Evolutionary conservation across 2,329 filamentous ascomycete species (phyloP), one percentile per base, ranked within the genome.

Genomic region (Davidsoniella virescens): DNA sequence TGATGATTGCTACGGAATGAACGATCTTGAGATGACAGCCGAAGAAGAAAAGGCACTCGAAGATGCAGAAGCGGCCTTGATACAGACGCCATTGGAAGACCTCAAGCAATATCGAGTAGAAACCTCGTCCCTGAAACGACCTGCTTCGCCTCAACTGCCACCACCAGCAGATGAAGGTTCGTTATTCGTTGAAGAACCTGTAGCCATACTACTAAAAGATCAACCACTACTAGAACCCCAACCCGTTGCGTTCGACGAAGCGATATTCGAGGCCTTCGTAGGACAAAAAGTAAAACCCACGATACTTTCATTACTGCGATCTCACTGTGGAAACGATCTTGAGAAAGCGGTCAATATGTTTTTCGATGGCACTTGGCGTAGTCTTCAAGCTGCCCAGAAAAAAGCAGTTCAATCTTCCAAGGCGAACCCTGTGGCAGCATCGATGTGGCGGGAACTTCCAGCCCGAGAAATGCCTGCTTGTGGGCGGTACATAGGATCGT

Each of bases 401-500:
- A 4, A 36, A 33, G 20, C 50, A 14, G 17, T 44, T n/a, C 29
- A 20, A 23, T 16, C 7, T 9, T 23, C 43, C 10, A 45, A 52
- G 18, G 45, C 43, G 39, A 49, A 53, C 18, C 43, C 42, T 1
- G 20, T 50, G 18, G 33, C 49, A 29, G 38, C 51, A 12, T n/a
- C 14, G 7, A n/a, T 50, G 16, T 49, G 41, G 37, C 47, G 42
- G 37, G 46, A 46, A 16, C 7, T 29, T 54, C 9, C 52, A 55
- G 36, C 56, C 55, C 20, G 58, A 54, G 4, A 65, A 25, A 5
- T 18, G 10, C 18, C 17, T 12, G 40, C 39, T 12, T 37, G 33
- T 12, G 36, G 67, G 50, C 67, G 92, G 59, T 98, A 96, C 59
- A 76, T 96, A 54, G 92, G 92, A 16, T 86, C 87, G 0, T 92